Conservation (phyloP, 169 alveolate genomes). For the Plasmodium cynomolgi region DNA sequence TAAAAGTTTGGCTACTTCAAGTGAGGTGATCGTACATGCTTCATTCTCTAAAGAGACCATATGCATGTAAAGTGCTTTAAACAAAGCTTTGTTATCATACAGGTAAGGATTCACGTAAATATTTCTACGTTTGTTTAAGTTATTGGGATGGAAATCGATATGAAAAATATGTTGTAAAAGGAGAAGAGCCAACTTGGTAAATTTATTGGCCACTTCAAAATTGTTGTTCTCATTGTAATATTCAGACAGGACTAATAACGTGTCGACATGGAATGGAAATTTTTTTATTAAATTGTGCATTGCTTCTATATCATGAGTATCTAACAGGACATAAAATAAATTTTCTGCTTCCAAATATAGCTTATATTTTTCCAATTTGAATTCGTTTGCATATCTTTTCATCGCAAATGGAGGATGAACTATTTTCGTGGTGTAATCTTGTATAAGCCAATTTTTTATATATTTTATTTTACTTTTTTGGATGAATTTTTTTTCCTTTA, state of each 20-base stretch:
- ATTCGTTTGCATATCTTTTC: conserved; percentile 12
- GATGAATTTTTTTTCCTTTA: conserved; percentile 36
- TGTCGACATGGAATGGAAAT: conserved; percentile 47
- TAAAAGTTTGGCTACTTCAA: conserved; percentile 31
- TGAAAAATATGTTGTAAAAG: conserved; percentile 52
- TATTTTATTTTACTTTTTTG: conserved; percentile 42
- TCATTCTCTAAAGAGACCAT: conserved; percentile 55
- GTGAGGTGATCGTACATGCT: conserved; percentile 34
- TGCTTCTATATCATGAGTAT: conserved; percentile 38
- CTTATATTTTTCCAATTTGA: conserved; percentile 28
- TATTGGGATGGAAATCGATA: conserved; percentile 17
- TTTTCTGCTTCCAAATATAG: conserved; percentile 55
- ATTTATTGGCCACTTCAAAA: conserved; percentile 41
- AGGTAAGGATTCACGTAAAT: conserved; percentile 26
- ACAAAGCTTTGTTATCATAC: conserved; percentile 32
- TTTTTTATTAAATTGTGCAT: conserved; percentile 26
- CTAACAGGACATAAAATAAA: conserved; percentile 29
- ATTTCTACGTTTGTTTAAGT: neutral
- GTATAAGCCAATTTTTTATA: conserved; percentile 62
- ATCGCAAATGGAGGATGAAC: conserved; percentile 24
- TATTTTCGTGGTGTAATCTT: conserved; percentile 28
- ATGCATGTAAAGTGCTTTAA: conserved; percentile 53
- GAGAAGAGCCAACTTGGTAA: conserved; percentile 19
- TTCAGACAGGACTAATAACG: conserved; percentile 29
- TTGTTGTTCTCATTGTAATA: conserved; percentile 38